A percentile compares a stretch with the other conserved stretches of the same genome.
Conservation (phyloP, 805 yeast genomes). For the Suhomyces prunicola region DNA sequence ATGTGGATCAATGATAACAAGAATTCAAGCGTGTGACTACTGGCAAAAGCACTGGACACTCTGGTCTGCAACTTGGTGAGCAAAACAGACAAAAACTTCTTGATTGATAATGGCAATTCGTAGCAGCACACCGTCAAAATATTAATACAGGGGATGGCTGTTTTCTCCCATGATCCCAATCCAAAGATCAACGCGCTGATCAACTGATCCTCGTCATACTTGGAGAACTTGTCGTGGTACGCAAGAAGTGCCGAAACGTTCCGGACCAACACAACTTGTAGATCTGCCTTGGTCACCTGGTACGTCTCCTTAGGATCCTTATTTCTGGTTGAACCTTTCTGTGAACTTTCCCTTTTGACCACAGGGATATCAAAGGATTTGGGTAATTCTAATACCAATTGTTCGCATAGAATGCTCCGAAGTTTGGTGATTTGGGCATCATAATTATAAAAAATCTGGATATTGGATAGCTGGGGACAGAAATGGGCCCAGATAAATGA, state of each 20-base stretch:
- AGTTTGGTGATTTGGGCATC: slow-evolving; percentile 39
- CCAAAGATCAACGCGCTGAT: slow-evolving; percentile 59
- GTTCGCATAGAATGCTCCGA: slow-evolving; percentile 54
- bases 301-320: slow-evolving; percentile 6
- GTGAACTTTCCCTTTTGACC: background rate
- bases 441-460: slow-evolving; percentile 47
- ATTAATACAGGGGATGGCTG: slow-evolving; percentile 76
- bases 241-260: slow-evolving; percentile 62
- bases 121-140: slow-evolving; percentile 75
- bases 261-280: slow-evolving; percentile 64
- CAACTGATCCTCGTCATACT: slow-evolving; percentile 60
- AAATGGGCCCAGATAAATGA: slow-evolving; percentile 65
- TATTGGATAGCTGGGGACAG: slow-evolving; percentile 65
- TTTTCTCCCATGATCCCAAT: slow-evolving; percentile 70
- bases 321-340: background rate
- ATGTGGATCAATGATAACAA: slow-evolving; percentile 61
- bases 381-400: slow-evolving; percentile 51
- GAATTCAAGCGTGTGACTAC: slow-evolving; percentile 75
- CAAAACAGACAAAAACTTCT: slow-evolving; percentile 63
- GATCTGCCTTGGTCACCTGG: slow-evolving; percentile 51
- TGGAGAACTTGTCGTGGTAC: slow-evolving; percentile 51
- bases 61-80: slow-evolving; percentile 72
- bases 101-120: slow-evolving; percentile 72
- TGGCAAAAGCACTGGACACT: slow-evolving; percentile 64
- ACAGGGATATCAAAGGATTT: slow-evolving; percentile 19